Evolutionary conservation across 2,329 filamentous ascomycete species (phyloP), one percentile per base, ranked within the genome.

Genomic region (Neonectria magnoliae): DNA sequence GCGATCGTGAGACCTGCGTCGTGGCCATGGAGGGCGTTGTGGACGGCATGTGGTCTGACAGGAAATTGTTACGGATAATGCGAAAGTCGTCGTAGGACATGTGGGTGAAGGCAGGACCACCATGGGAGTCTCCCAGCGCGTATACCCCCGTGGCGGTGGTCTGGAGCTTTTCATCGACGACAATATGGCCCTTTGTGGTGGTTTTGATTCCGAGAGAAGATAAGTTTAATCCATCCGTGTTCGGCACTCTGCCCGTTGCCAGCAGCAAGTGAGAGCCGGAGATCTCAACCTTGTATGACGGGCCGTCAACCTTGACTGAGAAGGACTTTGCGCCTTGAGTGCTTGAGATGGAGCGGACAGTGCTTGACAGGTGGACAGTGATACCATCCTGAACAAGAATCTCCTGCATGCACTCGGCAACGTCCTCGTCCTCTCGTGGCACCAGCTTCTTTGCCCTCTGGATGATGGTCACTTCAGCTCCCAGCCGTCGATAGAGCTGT

Each of bases 1-100:
- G 73, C 8, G 75, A 75, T 5, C 62, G 63, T n/a, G 71, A 68
- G 22, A 67, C 65, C 16, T 74, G 57, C 1, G 71, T 70, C 2
- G 69, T 72, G 14, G 73, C 69, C 47, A 76, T 71, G 16, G 74
- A 60, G 25, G 73, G 73, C 16, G 73, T 73, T 2, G 71, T 71
- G 50, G 68, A 36, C 25, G 68, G 56, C n/a, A 74, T 67, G 22
- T 69, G 55, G 5, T 65, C 63, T 41, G 73, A 70, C 41, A 84
- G 68, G 51, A 86, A 69, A 64, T 85, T 86, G 64, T 78, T 75
- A 25, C 80, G 78, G 50, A 87, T 69, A 72, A 88, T 81, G 60
- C 85, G 83, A 71, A 81, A 86, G 75, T 87, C 84, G 73, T 87
- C 84, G 75, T 86, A 87, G 4, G 83, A 84, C 66, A 87, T 81